Evolutionary conservation across 768 basidiomycete genomes (phyloP).

Genomic region (Russula olivacea): DNA sequence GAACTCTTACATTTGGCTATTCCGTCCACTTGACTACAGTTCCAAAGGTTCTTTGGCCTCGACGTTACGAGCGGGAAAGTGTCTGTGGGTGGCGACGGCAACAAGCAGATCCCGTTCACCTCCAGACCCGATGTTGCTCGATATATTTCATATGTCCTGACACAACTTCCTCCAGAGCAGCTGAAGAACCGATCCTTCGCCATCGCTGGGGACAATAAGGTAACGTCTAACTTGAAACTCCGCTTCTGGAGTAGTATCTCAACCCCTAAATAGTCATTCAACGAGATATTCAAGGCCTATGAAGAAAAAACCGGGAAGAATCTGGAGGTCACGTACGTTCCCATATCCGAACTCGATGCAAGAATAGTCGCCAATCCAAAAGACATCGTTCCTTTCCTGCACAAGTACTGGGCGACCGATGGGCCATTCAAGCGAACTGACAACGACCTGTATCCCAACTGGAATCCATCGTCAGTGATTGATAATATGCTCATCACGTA

Average conservation of each 20-base stretch:
- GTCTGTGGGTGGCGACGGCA: not conserved
- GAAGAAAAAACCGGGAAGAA: not conserved
- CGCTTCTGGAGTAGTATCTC: no score
- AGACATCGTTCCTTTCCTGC: not conserved
- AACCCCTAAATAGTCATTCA: not conserved
- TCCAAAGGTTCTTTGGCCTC: not conserved
- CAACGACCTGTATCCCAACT: constrained; percentile 22
- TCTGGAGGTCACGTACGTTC: not conserved
- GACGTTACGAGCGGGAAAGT: not conserved
- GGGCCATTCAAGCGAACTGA: constrained; percentile 7
- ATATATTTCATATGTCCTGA: not conserved
- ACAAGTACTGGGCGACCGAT: not conserved
- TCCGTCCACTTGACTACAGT: not conserved
- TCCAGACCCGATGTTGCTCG: not conserved
- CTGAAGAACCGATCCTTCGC: not conserved
- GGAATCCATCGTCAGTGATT: not conserved
- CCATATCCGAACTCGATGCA: not conserved
- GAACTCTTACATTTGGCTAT: no score
- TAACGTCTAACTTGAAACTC: not conserved
- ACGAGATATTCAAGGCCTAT: not conserved
- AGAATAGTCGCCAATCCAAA: not conserved
- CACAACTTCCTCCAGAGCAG: not conserved
- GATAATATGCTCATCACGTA: not conserved
- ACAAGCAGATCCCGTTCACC: not conserved
- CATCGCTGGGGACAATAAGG: not conserved